Evolutionary conservation across 179 eudicot genomes (phyloP).

Genomic region (Beta corolliflora): DNA sequence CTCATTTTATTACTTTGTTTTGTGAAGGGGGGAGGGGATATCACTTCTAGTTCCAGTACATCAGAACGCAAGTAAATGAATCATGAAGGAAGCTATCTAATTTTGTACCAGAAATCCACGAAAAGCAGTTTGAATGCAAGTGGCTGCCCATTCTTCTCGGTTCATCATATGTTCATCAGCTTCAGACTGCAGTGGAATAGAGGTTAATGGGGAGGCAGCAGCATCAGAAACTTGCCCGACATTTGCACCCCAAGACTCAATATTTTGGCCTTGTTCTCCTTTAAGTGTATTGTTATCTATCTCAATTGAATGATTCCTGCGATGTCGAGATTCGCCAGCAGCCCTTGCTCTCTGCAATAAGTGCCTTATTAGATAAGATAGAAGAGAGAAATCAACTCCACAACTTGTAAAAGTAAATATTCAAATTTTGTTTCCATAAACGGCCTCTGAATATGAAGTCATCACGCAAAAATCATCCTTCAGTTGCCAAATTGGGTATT

Average conservation of each 20-base stretch:
- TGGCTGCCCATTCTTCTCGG: too few relatives aligned
- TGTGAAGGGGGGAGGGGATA: not conserved
- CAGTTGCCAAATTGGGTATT: not conserved
- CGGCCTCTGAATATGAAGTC: not conserved
- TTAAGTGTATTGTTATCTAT: conserved; percentile 39
- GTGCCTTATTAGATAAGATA: conserved; percentile 18
- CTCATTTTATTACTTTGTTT: not conserved
- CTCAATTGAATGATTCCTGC: conserved; percentile 61
- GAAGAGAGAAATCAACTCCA: not conserved
- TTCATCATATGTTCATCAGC: conserved; percentile 42
- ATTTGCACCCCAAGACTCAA: conserved; percentile 39
- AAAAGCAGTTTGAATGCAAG: too few relatives aligned
- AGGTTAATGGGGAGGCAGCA: conserved; percentile 55
- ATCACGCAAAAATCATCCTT: not conserved
- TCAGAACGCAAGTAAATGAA: too few relatives aligned
- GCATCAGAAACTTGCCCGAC: conserved; percentile 39
- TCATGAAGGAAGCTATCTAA: too few relatives aligned
- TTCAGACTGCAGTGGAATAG: conserved; percentile 47
- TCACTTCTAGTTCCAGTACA: too few relatives aligned
- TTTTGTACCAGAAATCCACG: too few relatives aligned
- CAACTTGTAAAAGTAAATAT: not conserved
- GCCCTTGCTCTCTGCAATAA: conserved; percentile 52
- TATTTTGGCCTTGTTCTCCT: conserved; percentile 45
- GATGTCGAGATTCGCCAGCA: conserved; percentile 15
- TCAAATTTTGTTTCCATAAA: not conserved